These are phyloP conservation scores for Apostasia shenzhenica DNA, from an alignment of 106 monocot genomes.

Conservation along the genomic window DNA sequence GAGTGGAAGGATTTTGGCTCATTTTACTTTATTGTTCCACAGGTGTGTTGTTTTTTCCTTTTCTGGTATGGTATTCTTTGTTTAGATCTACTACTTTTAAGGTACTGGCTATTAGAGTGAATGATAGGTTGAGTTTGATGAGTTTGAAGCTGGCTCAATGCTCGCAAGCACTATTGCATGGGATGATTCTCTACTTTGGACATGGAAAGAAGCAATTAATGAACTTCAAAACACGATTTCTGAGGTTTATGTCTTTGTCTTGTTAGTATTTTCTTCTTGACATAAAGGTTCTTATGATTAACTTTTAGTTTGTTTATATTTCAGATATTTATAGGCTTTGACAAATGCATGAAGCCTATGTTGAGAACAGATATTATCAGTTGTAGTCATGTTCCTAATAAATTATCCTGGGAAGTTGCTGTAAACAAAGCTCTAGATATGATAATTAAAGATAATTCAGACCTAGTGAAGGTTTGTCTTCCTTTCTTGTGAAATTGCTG, in stretches of 20 bases:
- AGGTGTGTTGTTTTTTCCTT: conserved; percentile 37
- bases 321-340: conserved; percentile 48
- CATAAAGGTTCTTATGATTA: not conserved
- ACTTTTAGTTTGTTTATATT: conserved; percentile 3
- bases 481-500: not conserved
- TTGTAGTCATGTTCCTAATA: conserved; percentile 54
- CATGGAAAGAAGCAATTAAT: conserved; percentile 73
- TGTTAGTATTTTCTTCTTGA: not conserved
- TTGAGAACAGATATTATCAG: conserved; percentile 38
- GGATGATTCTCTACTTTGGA: conserved; percentile 61
- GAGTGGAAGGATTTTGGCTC: conserved; percentile 90
- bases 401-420: conserved; percentile 53
- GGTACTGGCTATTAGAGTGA: conserved; percentile 17
- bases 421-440: conserved; percentile 73
- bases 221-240: conserved; percentile 47
- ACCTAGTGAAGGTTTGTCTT: conserved; percentile 58
- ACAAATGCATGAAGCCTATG: conserved; percentile 25
- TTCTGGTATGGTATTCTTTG: not conserved
- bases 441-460: conserved; percentile 50
- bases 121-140: conserved; percentile 93
- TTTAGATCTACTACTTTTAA: conserved; percentile 14
- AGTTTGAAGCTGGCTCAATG: conserved; percentile 68
- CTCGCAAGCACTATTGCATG: conserved; percentile 87
- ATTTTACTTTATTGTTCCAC: conserved; percentile 83
- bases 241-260: conserved; percentile 33